Percentiles rank a stretch among this genome's conserved stretches.
These are phyloP conservation scores for Lactarius pseudohatsudake DNA, from an alignment of 768 basidiomycete species.

Conservation along the genomic window DNA sequence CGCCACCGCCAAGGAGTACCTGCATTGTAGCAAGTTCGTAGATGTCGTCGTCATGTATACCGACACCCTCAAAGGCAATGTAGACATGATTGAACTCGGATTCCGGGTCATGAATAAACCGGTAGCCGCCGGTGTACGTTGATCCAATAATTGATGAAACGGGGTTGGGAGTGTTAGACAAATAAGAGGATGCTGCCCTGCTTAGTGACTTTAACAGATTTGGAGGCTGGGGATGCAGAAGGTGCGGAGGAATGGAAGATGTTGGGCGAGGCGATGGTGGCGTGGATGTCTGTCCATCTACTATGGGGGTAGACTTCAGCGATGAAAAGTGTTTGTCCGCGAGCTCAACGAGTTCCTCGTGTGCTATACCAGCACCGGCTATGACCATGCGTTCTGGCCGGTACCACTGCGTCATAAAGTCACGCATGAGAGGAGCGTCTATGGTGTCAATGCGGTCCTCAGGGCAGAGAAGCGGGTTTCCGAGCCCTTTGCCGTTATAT, in stretches of 20 bases:
- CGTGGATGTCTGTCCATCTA: constrained; percentile 31
- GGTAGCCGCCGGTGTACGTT: constrained; percentile 83
- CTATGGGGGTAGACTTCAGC: constrained; percentile 41
- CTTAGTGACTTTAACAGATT: constrained; percentile 66
- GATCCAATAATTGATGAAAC: constrained; percentile 30
- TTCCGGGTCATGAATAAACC: constrained; percentile 57
- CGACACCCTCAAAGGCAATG: constrained; percentile 87
- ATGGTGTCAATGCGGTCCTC: constrained; percentile 75
- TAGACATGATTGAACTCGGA: constrained; percentile 92
- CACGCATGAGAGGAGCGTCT: constrained; percentile 57
- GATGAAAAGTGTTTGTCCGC: constrained; percentile 82
- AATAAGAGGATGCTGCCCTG: constrained; percentile 73
- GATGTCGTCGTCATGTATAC: constrained; percentile 88
- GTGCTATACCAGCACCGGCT: constrained; percentile 90
- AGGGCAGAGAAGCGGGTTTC: constrained; percentile 89
- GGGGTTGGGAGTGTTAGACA: constrained; percentile 41
- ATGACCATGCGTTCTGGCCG: constrained; percentile 93
- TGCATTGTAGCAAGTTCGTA: constrained; percentile 94
- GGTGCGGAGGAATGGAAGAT: constrained; percentile 48
- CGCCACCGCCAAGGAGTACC: constrained; percentile 91
- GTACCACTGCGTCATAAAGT: constrained; percentile 80
- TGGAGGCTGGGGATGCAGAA: constrained; percentile 51
- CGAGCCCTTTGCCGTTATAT: constrained; percentile 72
- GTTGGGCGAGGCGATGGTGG: constrained; percentile 35
- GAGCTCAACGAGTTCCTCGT: constrained; percentile 84